phyloP scores from a whole-genome alignment of 495 filamentous ascomycete genomes.

The Sordaria brevicollis region DNA sequence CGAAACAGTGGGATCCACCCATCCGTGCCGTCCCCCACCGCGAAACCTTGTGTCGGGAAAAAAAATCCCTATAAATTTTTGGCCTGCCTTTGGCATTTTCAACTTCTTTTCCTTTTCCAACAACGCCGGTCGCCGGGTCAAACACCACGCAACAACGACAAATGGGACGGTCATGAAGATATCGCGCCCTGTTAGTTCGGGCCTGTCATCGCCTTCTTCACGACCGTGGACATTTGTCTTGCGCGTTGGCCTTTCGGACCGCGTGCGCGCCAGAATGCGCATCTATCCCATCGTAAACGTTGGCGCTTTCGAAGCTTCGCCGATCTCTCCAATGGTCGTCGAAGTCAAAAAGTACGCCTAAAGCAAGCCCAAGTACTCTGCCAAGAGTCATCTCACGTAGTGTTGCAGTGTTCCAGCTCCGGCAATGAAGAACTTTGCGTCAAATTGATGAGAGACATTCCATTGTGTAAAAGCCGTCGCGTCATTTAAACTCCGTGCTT shows the following conservation, averaged over 20 bases:
- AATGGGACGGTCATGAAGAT: background rate
- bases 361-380: constrained; percentile 52
- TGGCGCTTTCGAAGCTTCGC: constrained; percentile 73
- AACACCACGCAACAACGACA: background rate
- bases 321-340: constrained; percentile 48
- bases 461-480: background rate
- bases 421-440: constrained; percentile 61
- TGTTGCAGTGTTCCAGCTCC: constrained; percentile 62
- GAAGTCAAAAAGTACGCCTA: constrained; percentile 66
- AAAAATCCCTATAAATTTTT: constrained; percentile 15
- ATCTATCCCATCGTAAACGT: background rate
- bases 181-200: background rate
- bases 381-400: constrained; percentile 69
- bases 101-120: background rate
- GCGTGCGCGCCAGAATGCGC: background rate
- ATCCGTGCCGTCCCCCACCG: background rate
- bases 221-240: background rate
- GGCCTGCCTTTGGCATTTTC: background rate
- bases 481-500: background rate
- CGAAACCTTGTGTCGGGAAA: background rate
- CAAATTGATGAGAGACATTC: constrained; percentile 62
- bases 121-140: background rate
- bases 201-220: background rate
- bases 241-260: background rate
- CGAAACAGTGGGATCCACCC: background rate